phyloP scores from a whole-genome alignment of 2,329 filamentous ascomycete genomes.

The Dothideomycetes sp. region DNA sequence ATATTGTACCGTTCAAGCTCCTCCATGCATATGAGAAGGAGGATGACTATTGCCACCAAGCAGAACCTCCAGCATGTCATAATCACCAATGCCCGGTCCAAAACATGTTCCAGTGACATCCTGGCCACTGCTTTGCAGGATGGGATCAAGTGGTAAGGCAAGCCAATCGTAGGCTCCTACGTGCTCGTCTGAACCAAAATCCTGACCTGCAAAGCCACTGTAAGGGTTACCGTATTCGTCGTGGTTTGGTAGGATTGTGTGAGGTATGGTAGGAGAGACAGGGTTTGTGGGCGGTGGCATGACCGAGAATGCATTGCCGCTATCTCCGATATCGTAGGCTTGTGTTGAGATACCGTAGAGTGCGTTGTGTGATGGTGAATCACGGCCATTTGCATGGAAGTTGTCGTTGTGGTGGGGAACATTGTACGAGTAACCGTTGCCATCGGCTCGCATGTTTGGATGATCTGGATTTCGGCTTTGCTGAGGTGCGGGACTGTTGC shows the following conservation, averaged over 20 bases:
- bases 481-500: constrained; percentile 11
- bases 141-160: constrained; percentile 51
- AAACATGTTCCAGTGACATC: constrained; percentile 48
- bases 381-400: constrained; percentile 1
- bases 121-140: constrained; percentile 48
- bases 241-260: constrained; percentile 14
- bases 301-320: constrained; percentile 33
- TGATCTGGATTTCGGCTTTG: constrained; percentile 7
- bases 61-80: constrained; percentile 42
- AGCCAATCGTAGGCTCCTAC: constrained; percentile 42
- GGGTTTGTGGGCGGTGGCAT: constrained; percentile 38
- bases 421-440: background rate
- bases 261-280: constrained; percentile 15
- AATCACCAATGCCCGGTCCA: constrained; percentile 55
- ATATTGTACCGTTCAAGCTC: too few species aligned
- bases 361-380: constrained; percentile 9
- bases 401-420: background rate
- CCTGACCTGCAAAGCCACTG: constrained; percentile 14
- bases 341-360: constrained; percentile 38
- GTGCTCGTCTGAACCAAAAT: constrained; percentile 17
- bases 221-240: constrained; percentile 15
- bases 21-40: too few species aligned
- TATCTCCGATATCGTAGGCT: constrained; percentile 34
- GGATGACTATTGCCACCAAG: constrained; percentile 19
- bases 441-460: background rate